These are phyloP conservation scores for Alternaria postmessia DNA, from an alignment of 2,329 filamentous ascomycete genomes.

Conservation along the genomic window DNA sequence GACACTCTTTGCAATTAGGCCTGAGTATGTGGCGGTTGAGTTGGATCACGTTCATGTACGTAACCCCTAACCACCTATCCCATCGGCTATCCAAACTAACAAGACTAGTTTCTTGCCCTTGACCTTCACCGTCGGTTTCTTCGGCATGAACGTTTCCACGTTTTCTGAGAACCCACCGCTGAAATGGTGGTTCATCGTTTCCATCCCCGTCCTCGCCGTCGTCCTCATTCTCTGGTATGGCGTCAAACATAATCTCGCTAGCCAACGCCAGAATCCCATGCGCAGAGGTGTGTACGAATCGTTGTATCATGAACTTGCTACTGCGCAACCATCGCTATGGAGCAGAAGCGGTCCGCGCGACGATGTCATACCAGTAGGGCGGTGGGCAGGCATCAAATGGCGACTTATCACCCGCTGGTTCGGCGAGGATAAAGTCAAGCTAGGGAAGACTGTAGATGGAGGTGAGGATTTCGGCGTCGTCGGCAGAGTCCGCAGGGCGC, in stretches of 20 bases:
- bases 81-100: neutral
- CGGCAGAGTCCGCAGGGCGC: constrained; percentile 50
- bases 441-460: constrained; percentile 39
- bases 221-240: constrained; percentile 59
- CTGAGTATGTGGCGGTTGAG: constrained; percentile 65
- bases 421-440: constrained; percentile 52
- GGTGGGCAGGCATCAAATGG: constrained; percentile 57
- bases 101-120: constrained; percentile 62
- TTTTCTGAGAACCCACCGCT: constrained; percentile 42
- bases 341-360: constrained; percentile 56
- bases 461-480: constrained; percentile 51
- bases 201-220: constrained; percentile 56
- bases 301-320: constrained; percentile 59
- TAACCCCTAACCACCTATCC: neutral
- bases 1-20: constrained; percentile 59
- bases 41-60: constrained; percentile 74
- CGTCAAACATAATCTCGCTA: constrained; percentile 56
- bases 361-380: constrained; percentile 52
- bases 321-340: constrained; percentile 59
- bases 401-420: constrained; percentile 58
- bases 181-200: constrained; percentile 56
- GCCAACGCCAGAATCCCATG: constrained; percentile 55
- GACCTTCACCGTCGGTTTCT: constrained; percentile 60
- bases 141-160: constrained; percentile 62
- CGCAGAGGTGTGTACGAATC: constrained; percentile 61